Conservation (phyloP, 352 stramenopile species). For the Phytophthora tubulina region DNA sequence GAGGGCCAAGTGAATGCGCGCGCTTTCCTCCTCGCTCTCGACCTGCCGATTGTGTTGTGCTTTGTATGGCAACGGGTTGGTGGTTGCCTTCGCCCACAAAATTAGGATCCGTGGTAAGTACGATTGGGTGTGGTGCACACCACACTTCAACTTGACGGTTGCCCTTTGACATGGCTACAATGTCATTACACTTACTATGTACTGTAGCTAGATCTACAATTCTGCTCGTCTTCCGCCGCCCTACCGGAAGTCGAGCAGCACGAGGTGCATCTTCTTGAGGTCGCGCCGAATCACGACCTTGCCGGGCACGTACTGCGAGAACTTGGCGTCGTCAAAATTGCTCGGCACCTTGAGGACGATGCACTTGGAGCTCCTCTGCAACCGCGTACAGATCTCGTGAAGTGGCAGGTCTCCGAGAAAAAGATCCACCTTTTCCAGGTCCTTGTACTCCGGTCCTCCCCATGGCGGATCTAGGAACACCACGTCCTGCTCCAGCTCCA, state of each 20-base stretch:
- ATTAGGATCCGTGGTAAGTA: conserved; percentile 11
- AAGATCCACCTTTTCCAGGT: conserved; percentile 73
- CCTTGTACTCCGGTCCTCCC: conserved; percentile 86
- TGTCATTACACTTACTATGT: background rate
- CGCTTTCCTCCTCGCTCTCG: conserved; percentile 13
- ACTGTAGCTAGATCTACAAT: too few relatives aligned
- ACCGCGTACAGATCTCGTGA: conserved; percentile 66
- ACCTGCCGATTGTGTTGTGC: conserved; percentile 37
- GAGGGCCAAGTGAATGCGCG: conserved; percentile 8
- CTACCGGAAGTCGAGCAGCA: conserved; percentile 71
- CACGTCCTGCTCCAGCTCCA: conserved; percentile 76
- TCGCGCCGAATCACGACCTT: conserved; percentile 66
- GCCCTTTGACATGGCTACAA: background rate
- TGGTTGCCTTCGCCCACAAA: conserved; percentile 21
- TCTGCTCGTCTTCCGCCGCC: too few relatives aligned
- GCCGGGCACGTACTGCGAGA: conserved; percentile 65
- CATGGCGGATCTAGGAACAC: conserved; percentile 88
- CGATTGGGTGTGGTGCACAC: conserved; percentile 24
- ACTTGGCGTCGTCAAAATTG: conserved; percentile 86
- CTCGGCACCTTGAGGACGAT: conserved; percentile 85
- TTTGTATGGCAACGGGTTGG: conserved; percentile 33
- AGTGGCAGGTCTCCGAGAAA: conserved; percentile 72
- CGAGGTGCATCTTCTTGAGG: conserved; percentile 86
- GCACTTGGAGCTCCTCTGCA: conserved; percentile 57
- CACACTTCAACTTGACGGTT: conserved; percentile 14